Conservation (phyloP, 495 filamentous ascomycete species). For the Xylaria bambusicola region DNA sequence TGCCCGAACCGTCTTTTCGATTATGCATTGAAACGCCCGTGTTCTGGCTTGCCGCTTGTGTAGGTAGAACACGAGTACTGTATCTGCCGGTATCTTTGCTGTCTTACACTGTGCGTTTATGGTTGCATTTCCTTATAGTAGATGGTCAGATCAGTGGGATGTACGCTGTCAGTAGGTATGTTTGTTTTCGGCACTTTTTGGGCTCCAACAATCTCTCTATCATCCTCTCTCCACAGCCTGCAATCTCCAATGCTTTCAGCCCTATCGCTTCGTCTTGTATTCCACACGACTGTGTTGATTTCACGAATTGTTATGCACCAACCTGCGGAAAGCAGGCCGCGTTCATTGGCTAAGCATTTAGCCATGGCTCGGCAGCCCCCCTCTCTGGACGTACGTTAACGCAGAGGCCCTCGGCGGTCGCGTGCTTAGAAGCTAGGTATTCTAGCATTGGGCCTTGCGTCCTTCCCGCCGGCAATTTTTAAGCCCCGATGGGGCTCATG, state of each 20-base stretch:
- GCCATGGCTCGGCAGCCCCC: not conserved
- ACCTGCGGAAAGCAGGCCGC: no score
- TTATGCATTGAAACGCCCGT: not conserved
- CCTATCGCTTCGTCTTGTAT: slow-evolving; percentile 1
- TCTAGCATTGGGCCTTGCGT: not conserved
- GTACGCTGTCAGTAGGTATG: not conserved
- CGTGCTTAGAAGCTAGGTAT: not conserved
- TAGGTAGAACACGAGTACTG: no score
- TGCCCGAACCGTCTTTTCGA: slow-evolving; percentile 5
- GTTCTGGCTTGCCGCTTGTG: no score
- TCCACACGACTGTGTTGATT: not conserved
- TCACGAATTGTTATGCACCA: no score
- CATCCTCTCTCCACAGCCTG: no score
- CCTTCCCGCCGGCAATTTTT: slow-evolving; percentile 7
- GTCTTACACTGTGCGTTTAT: not conserved
- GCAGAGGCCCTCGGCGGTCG: not conserved
- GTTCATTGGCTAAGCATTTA: not conserved
- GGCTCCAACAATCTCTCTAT: not conserved
- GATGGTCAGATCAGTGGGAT: not conserved
- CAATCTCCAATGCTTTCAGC: slow-evolving; percentile 4
- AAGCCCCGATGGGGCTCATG: not conserved
- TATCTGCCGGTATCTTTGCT: not conserved
- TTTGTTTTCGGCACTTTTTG: slow-evolving; percentile 11
- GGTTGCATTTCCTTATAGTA: not conserved
- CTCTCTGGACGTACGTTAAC: not conserved